Evolutionary conservation across 805 yeast genomes (phyloP).

Genomic region (Metschnikowia reukaufii): DNA sequence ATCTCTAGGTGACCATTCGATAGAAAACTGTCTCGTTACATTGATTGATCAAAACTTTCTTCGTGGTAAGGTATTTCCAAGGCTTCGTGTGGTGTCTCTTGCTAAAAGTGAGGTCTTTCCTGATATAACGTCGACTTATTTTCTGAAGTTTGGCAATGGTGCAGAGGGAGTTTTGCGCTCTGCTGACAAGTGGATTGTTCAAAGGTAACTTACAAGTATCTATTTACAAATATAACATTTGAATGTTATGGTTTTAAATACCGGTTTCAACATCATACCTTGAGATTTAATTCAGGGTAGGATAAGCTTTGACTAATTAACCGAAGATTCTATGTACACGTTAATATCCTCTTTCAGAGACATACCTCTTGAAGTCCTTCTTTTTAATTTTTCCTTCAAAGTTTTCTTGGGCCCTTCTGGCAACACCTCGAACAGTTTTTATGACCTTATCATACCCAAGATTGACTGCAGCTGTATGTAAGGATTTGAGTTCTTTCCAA

Average conservation of each 20-base stretch:
- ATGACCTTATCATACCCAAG: slow-evolving; percentile 32
- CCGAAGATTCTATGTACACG: slow-evolving; percentile 9
- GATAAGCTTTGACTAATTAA: not conserved
- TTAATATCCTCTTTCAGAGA: slow-evolving; percentile 34
- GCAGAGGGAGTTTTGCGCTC: slow-evolving; percentile 11
- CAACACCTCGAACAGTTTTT: slow-evolving; percentile 34
- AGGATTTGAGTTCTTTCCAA: slow-evolving; percentile 34
- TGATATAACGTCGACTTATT: slow-evolving; percentile 21
- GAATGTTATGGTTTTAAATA: not conserved
- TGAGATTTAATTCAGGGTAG: not conserved
- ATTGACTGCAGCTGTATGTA: slow-evolving; percentile 32
- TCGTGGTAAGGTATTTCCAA: slow-evolving; percentile 51
- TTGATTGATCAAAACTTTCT: slow-evolving; percentile 55
- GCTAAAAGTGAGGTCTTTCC: slow-evolving; percentile 48
- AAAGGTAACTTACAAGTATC: not conserved
- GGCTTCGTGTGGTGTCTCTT: slow-evolving; percentile 39
- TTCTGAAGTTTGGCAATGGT: slow-evolving; percentile 20
- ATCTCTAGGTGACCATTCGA: slow-evolving; percentile 37
- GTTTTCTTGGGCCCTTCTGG: slow-evolving; percentile 35
- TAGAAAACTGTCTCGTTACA: slow-evolving; percentile 51
- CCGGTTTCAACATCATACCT: too few species aligned
- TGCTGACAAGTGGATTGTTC: slow-evolving; percentile 20
- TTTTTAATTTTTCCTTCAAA: slow-evolving; percentile 40
- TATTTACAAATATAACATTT: not conserved
- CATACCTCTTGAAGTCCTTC: slow-evolving; percentile 34